phyloP scores from a whole-genome alignment of 139 green algal species.

The Diplosphaera chodatii region DNA sequence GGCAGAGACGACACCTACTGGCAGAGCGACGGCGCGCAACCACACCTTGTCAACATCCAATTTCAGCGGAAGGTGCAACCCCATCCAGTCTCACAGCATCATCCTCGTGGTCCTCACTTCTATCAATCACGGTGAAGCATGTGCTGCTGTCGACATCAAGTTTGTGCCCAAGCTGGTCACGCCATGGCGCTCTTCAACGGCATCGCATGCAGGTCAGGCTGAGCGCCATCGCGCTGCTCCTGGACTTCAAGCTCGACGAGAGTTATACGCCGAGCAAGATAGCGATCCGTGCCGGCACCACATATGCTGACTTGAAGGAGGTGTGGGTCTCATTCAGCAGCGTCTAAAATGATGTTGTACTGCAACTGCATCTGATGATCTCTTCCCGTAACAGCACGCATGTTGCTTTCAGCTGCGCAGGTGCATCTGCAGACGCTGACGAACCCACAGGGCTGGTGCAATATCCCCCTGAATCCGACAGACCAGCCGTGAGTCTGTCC shows the following conservation, averaged over 20 bases:
- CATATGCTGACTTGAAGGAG: slow-evolving; percentile 75
- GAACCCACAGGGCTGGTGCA: slow-evolving; percentile 84
- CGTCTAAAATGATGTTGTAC: too few relatives aligned
- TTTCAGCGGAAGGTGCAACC: slow-evolving; percentile 76
- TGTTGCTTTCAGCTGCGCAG: too few relatives aligned
- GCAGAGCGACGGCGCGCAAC: slow-evolving; percentile 87
- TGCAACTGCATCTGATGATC: too few relatives aligned
- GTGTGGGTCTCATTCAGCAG: too few relatives aligned
- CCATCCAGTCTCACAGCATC: neutral
- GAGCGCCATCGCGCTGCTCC: slow-evolving; percentile 76
- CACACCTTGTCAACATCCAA: slow-evolving; percentile 89
- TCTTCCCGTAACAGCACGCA: too few relatives aligned
- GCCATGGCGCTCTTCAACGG: neutral
- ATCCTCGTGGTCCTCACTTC: neutral
- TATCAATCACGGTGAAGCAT: too few relatives aligned
- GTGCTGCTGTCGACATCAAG: neutral
- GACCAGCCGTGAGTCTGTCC: neutral
- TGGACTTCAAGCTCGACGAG: slow-evolving; percentile 92
- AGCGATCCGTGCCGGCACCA: slow-evolving; percentile 73
- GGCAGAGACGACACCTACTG: slow-evolving; percentile 88
- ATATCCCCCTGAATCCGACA: slow-evolving; percentile 48
- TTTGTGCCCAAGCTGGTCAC: neutral
- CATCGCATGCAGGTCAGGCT: slow-evolving; percentile 31
- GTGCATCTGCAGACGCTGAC: slow-evolving; percentile 68
- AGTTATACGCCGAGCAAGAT: slow-evolving; percentile 92